These are phyloP conservation scores for Mycena rosella DNA, from an alignment of 768 basidiomycete species.

Conservation along the genomic window DNA sequence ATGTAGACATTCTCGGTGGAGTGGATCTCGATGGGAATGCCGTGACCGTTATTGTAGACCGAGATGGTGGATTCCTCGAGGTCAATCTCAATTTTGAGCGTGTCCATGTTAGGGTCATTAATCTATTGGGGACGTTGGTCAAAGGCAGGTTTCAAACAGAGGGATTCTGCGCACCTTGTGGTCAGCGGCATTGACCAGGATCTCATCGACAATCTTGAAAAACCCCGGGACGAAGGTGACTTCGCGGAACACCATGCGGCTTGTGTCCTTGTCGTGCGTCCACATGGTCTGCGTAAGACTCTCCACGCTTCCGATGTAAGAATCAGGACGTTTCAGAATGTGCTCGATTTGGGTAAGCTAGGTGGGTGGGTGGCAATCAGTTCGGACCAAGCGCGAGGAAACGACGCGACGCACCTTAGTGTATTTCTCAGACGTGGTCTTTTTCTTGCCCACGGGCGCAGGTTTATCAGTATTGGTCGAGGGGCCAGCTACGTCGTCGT, in stretches of 20 bases:
- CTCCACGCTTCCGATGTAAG: conserved; percentile 97
- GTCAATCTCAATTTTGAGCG: conserved; percentile 90
- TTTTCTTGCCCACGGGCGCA: conserved; percentile 68
- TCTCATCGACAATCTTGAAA: conserved; percentile 99
- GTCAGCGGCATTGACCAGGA: conserved; percentile 98
- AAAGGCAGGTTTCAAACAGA: neutral
- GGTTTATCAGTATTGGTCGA: conserved; percentile 40
- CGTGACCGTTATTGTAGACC: conserved; percentile 94
- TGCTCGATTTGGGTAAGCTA: conserved; percentile 97
- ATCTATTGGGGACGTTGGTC: conserved; percentile 64
- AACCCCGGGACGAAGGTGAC: conserved; percentile 96
- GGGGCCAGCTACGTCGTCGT: conserved; percentile 49
- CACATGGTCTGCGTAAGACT: conserved; percentile 90
- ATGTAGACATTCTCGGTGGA: conserved; percentile 94
- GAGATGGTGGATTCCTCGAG: conserved; percentile 87
- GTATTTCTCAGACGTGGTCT: conserved; percentile 92
- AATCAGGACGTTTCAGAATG: conserved; percentile 91
- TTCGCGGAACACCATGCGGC: conserved; percentile 86
- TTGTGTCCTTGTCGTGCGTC: conserved; percentile 89
- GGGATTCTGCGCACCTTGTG: conserved; percentile 80
- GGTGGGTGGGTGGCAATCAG: conserved; percentile 29
- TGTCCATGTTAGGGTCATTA: conserved; percentile 93
- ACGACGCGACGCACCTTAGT: conserved; percentile 72
- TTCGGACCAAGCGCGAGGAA: neutral
- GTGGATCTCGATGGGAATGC: conserved; percentile 98